These are phyloP conservation scores for Betula pendula DNA, from an alignment of 306 rosid genomes.

Conservation along the genomic window DNA sequence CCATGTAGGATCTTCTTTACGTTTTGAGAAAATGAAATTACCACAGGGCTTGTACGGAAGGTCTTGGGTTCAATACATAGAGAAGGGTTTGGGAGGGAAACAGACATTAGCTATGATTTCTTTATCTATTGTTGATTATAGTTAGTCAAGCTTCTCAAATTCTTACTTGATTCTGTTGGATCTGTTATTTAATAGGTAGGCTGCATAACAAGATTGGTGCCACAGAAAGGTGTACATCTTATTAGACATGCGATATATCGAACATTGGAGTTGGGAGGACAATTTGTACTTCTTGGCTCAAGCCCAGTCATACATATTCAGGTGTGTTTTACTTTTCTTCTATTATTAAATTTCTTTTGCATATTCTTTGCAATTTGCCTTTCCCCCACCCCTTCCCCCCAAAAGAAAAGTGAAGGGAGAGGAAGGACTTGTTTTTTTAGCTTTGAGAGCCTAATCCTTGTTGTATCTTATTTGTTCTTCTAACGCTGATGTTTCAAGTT, in stretches of 20 bases:
- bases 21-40: background rate
- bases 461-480: background rate
- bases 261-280: constrained; percentile 91
- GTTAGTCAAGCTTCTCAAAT: constrained; percentile 24
- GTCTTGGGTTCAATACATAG: background rate
- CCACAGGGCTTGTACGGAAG: background rate
- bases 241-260: constrained; percentile 88
- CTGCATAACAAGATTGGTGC: constrained; percentile 95
- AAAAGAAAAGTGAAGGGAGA: background rate
- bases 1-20: background rate
- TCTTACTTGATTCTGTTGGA: constrained; percentile 18
- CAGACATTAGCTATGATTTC: background rate
- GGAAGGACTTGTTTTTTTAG: background rate
- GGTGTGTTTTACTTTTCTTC: constrained; percentile 38
- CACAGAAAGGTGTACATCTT: constrained; percentile 96
- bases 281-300: constrained; percentile 93
- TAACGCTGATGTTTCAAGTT: background rate
- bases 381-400: no score
- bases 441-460: background rate
- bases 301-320: constrained; percentile 92
- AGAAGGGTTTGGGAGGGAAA: background rate
- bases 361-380: no score
- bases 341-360: background rate
- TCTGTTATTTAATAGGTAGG: constrained; percentile 63
- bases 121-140: background rate